phyloP scores from a whole-genome alignment of 306 rosid genomes.

The Sicyos baderoa region DNA sequence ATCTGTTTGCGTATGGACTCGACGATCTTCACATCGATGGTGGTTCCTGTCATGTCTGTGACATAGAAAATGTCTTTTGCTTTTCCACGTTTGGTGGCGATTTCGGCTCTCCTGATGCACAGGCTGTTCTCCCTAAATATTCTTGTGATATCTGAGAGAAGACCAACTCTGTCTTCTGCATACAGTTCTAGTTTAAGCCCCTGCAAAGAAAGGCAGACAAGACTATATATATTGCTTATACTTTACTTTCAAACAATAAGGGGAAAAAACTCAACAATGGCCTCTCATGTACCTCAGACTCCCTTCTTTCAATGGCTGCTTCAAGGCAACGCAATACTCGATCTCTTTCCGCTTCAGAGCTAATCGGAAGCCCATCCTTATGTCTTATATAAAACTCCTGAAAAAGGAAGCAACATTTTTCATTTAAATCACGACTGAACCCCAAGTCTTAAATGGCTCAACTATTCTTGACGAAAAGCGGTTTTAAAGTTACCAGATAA shows the following conservation, averaged over 20 bases:
- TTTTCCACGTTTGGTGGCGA: slow-evolving; percentile 60
- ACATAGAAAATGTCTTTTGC: slow-evolving; percentile 71
- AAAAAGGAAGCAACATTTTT: background rate
- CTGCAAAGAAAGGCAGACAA: slow-evolving; percentile 32
- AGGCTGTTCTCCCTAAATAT: slow-evolving; percentile 87
- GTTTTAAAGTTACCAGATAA: slow-evolving; percentile 48
- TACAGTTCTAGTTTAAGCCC: slow-evolving; percentile 76
- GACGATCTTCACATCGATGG: slow-evolving; percentile 60
- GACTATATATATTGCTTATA: background rate
- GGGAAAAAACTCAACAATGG: background rate
- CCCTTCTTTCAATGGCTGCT: slow-evolving; percentile 94
- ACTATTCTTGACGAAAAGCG: background rate
- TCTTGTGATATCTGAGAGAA: slow-evolving; percentile 86
- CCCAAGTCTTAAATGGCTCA: background rate
- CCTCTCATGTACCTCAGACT: slow-evolving; percentile 46
- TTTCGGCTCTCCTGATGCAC: slow-evolving; percentile 79
- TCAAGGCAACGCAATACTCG: slow-evolving; percentile 79
- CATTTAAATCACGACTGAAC: background rate
- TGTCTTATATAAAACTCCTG: slow-evolving; percentile 91
- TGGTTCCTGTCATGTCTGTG: slow-evolving; percentile 72
- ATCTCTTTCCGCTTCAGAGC: slow-evolving; percentile 82
- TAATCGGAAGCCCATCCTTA: slow-evolving; percentile 78
- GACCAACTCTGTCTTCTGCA: slow-evolving; percentile 75
- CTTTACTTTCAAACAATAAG: background rate
- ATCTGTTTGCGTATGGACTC: slow-evolving; percentile 77